These are phyloP conservation scores for Blastocystis sp. DNA, from an alignment of 352 stramenopile species.

Conservation along the genomic window DNA sequence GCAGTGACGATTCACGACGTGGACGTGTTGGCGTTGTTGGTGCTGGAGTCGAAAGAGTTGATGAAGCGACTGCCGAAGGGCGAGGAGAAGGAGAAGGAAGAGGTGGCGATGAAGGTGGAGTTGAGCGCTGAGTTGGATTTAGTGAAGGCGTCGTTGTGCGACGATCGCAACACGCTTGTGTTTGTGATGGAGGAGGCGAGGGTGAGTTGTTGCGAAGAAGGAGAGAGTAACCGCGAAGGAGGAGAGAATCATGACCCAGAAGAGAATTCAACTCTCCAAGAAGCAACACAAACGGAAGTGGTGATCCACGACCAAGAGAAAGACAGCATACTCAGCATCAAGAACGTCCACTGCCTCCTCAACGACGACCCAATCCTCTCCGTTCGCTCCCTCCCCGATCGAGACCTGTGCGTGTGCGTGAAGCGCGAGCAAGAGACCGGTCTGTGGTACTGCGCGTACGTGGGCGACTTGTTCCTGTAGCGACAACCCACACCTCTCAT, in stretches of 20 bases:
- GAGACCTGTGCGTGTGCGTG: slow-evolving; percentile 24
- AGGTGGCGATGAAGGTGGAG: neutral
- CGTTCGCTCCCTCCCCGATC: neutral
- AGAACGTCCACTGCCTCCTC: neutral
- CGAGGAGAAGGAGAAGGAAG: neutral
- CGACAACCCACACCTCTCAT: neutral
- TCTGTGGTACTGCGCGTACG: slow-evolving; percentile 2
- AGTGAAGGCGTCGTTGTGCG: neutral
- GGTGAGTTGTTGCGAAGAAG: no score
- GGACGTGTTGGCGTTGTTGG: neutral
- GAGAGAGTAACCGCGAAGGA: no score
- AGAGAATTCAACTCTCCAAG: no score
- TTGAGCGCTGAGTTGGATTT: neutral
- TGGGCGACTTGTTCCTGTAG: slow-evolving; percentile 27
- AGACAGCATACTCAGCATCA: neutral
- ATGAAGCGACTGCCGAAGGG: neutral
- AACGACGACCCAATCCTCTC: neutral
- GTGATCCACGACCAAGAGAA: neutral
- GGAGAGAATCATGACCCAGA: no score
- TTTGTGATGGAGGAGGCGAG: neutral
- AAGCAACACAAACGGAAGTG: no score
- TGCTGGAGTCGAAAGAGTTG: neutral
- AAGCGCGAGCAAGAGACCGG: slow-evolving; percentile 10
- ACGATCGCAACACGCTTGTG: neutral
- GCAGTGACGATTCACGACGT: neutral